Conservation (phyloP, 176 grass and related monocot genomes). For the Bothriochloa decipiens region DNA sequence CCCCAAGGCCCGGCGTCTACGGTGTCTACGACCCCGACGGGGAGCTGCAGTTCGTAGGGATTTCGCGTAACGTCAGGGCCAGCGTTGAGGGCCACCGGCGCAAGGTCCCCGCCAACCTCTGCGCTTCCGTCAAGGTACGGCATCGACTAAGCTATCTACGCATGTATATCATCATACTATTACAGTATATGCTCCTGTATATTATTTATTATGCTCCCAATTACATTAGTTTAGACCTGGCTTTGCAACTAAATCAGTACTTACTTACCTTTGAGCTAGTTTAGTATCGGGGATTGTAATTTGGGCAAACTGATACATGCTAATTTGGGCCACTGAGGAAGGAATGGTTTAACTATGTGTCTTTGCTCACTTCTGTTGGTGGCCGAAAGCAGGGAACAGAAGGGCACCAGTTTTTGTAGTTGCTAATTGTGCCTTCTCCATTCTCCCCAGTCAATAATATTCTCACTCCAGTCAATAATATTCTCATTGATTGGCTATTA, state of each 20-base stretch:
- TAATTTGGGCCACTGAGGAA: not conserved
- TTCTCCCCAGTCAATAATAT: not conserved
- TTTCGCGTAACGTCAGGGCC: slow-evolving; percentile 78
- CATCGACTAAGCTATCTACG: not conserved
- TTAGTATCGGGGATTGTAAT: not conserved
- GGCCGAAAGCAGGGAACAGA: not conserved
- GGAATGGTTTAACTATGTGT: not conserved
- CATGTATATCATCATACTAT: no score
- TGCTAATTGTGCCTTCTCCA: not conserved
- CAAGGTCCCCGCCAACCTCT: slow-evolving; percentile 67
- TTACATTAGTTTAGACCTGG: no score
- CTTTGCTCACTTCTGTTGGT: not conserved
- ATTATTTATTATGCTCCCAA: not conserved
- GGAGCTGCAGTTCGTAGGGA: slow-evolving; percentile 77
- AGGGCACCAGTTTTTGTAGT: not conserved
- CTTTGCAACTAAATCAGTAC: not conserved
- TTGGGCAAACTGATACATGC: not conserved
- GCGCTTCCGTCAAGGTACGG: slow-evolving; percentile 70
- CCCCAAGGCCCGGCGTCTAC: slow-evolving; percentile 63
- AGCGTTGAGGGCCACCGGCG: slow-evolving; percentile 71
- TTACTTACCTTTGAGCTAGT: not conserved
- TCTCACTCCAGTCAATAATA: not conserved
- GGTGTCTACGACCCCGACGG: slow-evolving; percentile 65
- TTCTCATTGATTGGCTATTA: not conserved
- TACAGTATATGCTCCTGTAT: no score